phyloP scores from a whole-genome alignment of 495 filamentous ascomycete species.

The Penicillium lagena region DNA sequence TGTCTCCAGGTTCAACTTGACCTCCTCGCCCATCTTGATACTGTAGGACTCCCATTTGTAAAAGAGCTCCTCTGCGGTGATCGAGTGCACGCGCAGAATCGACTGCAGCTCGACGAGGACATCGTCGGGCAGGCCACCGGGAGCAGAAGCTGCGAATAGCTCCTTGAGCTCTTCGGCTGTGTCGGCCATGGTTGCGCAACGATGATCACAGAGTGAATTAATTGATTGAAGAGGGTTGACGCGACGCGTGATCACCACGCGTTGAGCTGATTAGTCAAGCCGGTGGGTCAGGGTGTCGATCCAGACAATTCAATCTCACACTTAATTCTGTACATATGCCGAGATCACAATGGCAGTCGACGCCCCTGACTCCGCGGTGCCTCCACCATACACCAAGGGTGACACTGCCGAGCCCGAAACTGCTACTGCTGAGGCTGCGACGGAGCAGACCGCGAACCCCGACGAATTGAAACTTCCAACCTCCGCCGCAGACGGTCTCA shows the following conservation, averaged over 20 bases:
- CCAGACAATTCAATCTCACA: background rate
- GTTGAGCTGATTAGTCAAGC: too few species aligned
- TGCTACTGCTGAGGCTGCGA: slow-evolving; percentile 6
- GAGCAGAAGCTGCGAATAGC: slow-evolving; percentile 52
- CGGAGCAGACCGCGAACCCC: slow-evolving; percentile 7
- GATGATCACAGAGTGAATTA: background rate
- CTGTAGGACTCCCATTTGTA: slow-evolving; percentile 98
- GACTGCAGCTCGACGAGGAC: slow-evolving; percentile 72
- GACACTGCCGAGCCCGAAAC: slow-evolving; percentile 4
- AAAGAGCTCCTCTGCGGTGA: slow-evolving; percentile 75
- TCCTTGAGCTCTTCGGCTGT: slow-evolving; percentile 55
- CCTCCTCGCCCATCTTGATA: slow-evolving; percentile 85
- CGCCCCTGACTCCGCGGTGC: background rate
- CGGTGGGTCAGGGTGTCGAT: background rate
- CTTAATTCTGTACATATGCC: background rate
- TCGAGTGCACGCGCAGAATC: slow-evolving; percentile 73
- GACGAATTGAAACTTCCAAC: slow-evolving; percentile 36
- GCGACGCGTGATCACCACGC: slow-evolving; percentile 5
- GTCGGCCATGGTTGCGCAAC: slow-evolving; percentile 16
- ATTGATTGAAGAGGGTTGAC: slow-evolving; percentile 2
- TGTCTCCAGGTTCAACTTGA: slow-evolving; percentile 60
- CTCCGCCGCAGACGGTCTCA: slow-evolving; percentile 39
- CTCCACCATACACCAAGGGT: background rate
- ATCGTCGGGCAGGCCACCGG: slow-evolving; percentile 58
- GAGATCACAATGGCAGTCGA: slow-evolving; percentile 2